Evolutionary conservation across 257 asterid species (phyloP), one percentile per base, ranked within the genome.

Genomic region (Plantago ovata): DNA sequence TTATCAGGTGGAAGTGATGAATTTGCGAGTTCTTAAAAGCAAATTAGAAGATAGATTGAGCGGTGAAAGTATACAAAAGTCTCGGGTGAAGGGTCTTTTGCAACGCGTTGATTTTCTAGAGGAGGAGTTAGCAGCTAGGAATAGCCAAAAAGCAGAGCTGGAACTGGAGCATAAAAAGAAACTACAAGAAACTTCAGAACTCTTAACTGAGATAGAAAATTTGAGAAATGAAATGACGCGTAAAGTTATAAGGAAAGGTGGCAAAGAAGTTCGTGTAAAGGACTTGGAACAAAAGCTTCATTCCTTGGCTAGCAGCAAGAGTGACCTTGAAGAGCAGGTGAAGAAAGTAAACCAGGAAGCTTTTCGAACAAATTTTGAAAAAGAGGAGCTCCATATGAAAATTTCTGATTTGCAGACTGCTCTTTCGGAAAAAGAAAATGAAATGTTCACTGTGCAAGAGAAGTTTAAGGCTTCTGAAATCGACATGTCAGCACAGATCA

Each of bases 311-410:
- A 66, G 53, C 60, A 66, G 56, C 56, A 82, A 73, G 46, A 63
- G 14, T 5, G 74, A 72, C 23, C 41, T 82, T 55, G 80, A 75
- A 71, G 84, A 80, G 64, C 75, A 79, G 56, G 49, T 79, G 23
- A 63, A 60, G 16, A 58, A 51, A 65, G 53, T 57, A 45, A 73
- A 41, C 28, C 45, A 51, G 2, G 82, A 82, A 58, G 76, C 67
- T 4, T 67, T 52, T 39, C 76, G 60, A 52, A 50, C 58, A 1
- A 55, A 58, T 10, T 13, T 15, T 0, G 84, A 80, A 43, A 87
- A 79, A 10, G 75, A 73, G 60, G 75, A 66, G 65, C 68, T 83
- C 7, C 68, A 64, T 13, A 50, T 42, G 51, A 73, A 63, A 38
- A 63, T 75, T 32, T 69, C 62, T 13, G 77, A 69, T 28, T 44